phyloP scores from a whole-genome alignment of 768 basidiomycete genomes.

The Albatrellus ellisii region DNA sequence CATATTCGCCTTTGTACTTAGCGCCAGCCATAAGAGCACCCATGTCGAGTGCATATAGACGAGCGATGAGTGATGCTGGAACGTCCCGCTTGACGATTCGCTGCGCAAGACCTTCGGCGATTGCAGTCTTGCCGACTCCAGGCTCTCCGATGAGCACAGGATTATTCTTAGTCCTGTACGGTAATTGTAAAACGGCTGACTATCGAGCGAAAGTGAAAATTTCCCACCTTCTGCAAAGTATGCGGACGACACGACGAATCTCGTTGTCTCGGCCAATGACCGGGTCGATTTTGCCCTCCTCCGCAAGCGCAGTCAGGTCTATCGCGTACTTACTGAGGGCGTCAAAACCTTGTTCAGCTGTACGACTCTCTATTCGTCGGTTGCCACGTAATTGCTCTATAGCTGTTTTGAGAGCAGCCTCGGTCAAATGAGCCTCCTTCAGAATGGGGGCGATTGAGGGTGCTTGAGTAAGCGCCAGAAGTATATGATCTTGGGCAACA shows the following conservation, averaged over 20 bases:
- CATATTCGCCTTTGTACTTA: constrained; percentile 92
- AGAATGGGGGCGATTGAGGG: constrained; percentile 49
- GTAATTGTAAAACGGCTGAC: constrained; percentile 8
- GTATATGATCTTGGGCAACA: constrained; percentile 86
- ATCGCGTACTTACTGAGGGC: constrained; percentile 82
- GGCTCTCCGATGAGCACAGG: constrained; percentile 95
- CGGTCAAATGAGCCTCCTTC: constrained; percentile 65
- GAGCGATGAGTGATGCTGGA: constrained; percentile 56
- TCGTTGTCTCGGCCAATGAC: constrained; percentile 91
- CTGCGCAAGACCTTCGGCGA: constrained; percentile 92
- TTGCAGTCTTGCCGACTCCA: constrained; percentile 92
- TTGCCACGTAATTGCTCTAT: constrained; percentile 76
- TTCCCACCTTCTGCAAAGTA: constrained; percentile 60
- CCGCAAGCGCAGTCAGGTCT: constrained; percentile 77
- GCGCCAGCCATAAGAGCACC: constrained; percentile 91
- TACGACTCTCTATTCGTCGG: constrained; percentile 70
- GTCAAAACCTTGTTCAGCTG: constrained; percentile 88
- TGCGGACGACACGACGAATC: constrained; percentile 74
- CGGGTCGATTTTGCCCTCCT: constrained; percentile 91
- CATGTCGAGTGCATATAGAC: constrained; percentile 84
- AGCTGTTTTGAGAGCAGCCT: constrained; percentile 59
- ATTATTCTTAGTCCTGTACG: constrained; percentile 82
- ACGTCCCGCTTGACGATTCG: constrained; percentile 92
- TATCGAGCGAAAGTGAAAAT: background rate
- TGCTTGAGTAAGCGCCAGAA: constrained; percentile 77